Conservation (phyloP, 805 yeast genomes). For the Metschnikowia orientalis region DNA sequence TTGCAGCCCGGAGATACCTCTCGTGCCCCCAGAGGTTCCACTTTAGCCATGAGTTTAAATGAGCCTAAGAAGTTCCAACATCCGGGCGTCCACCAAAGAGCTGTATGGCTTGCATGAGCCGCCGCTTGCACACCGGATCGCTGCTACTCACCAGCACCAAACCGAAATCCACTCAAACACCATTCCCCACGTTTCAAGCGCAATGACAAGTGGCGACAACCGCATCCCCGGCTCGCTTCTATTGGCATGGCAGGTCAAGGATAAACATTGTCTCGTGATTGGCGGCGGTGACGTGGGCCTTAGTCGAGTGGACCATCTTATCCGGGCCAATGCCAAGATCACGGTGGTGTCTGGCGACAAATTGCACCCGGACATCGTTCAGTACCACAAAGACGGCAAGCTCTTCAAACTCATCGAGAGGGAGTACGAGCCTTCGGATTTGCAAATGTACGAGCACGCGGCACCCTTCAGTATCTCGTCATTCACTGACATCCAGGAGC, state of each 20-base stretch:
- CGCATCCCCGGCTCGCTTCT: constrained; percentile 41
- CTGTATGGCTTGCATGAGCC: too few species aligned
- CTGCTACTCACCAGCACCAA: too few species aligned
- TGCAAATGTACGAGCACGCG: constrained; percentile 44
- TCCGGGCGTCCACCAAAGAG: too few species aligned
- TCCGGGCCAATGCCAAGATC: constrained; percentile 65
- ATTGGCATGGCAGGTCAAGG: constrained; percentile 70
- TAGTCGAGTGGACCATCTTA: constrained; percentile 60
- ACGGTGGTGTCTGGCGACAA: constrained; percentile 52
- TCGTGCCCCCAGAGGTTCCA: too few species aligned
- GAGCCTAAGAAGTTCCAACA: too few species aligned
- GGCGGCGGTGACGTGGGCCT: constrained; percentile 81
- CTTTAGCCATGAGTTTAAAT: too few species aligned
- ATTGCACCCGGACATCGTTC: constrained; percentile 27
- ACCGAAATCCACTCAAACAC: too few species aligned
- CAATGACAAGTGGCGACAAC: too few species aligned
- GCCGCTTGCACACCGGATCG: too few species aligned
- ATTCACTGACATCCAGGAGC: constrained; percentile 9
- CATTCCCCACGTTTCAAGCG: constrained; percentile 5
- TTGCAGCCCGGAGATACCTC: too few species aligned
- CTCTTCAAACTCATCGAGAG: constrained; percentile 40
- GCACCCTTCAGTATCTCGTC: constrained; percentile 10
- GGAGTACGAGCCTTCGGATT: constrained; percentile 44
- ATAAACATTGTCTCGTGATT: constrained; percentile 63
- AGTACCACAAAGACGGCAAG: constrained; percentile 33